Base-by-base conservation (phyloP, 148 eudicot species). In the Hydrangea macrophylla region DNA sequence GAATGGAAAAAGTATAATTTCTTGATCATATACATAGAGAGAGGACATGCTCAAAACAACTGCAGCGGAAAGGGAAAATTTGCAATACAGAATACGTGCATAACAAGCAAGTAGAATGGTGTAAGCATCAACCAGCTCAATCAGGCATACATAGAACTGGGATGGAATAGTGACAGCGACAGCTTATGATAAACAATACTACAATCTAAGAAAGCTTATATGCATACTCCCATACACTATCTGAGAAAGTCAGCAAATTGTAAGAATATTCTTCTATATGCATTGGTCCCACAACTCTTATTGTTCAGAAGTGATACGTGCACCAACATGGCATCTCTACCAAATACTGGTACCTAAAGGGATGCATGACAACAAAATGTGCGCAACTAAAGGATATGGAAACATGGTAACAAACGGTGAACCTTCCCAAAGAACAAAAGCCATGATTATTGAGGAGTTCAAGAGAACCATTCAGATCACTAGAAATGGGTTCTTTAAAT, bases 1-100 rank as follows among this genome's bases (percentile, higher is more conserved):
- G 72, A 62, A 67, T 31, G 57, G 31, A 54, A 17, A 36, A 50
- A 50, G 50, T 45, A 50, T 59, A 69, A 71, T 67, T 70, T 23
- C 61, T 32, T 55, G 39, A 23, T 22, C 18, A 37, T 27, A 36
- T 24, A n/a, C n/a, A 9, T 60, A 27, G 24, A 64, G 30, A 45
- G n/a, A n/a, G 22, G 23, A 2, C n/a, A n/a, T n/a, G n/a, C 15
- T 48, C 39, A 48, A 48, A 48, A 17, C 36, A 48, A 28, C 50
- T 42, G 10, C 17, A 44, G 23, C 11, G 24, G 42, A 33, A 55
- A 48, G 31, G 28, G 22, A 55, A 55, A 67, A 13, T 22, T 13
- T 25, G 53, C 25, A 35, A 67, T 17, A 27, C 25, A 20, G 39
- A 65, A 35, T 64, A 35, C 17, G 23, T 8, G 37, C 35, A 9